Evolutionary conservation across 805 yeast species (phyloP).

Genomic region (Ogataea angusta): DNA sequence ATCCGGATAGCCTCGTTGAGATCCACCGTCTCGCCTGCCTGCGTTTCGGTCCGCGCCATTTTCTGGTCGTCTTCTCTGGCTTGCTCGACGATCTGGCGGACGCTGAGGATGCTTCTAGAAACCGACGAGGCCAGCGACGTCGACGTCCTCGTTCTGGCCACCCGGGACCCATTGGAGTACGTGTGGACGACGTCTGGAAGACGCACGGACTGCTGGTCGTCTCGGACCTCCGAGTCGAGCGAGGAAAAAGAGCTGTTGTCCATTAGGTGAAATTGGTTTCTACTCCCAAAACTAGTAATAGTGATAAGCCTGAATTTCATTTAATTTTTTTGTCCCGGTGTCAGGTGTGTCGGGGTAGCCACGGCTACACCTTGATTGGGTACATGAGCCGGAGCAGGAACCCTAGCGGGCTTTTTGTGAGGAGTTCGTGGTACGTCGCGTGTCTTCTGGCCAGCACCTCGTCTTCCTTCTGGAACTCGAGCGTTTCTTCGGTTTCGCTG

Average conservation of each 20-base stretch:
- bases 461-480: not conserved
- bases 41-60: slow-evolving; percentile 18
- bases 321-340: not conserved
- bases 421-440: not conserved
- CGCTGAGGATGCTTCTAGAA: slow-evolving; percentile 14
- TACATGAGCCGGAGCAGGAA: not conserved
- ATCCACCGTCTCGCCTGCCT: slow-evolving; percentile 21
- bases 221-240: slow-evolving; percentile 1
- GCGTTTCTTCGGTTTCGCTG: not conserved
- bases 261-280: not conserved
- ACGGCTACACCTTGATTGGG: slow-evolving; percentile 3
- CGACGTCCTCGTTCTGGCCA: slow-evolving; percentile 2
- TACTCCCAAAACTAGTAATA: not conserved
- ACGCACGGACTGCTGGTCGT: not conserved
- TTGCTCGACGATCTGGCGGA: slow-evolving; percentile 17
- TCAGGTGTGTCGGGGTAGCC: not conserved
- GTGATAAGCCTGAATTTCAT: not conserved
- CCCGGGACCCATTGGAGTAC: not conserved
- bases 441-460: not conserved
- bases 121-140: slow-evolving; percentile 12
- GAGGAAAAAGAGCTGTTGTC: slow-evolving; percentile 1
- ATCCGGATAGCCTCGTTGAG: slow-evolving; percentile 26
- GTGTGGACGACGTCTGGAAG: not conserved
- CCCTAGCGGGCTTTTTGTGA: not conserved
- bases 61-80: slow-evolving; percentile 25